Evolutionary conservation across 352 stramenopile genomes (phyloP).

Genomic region (Phytophthora tubulina): DNA sequence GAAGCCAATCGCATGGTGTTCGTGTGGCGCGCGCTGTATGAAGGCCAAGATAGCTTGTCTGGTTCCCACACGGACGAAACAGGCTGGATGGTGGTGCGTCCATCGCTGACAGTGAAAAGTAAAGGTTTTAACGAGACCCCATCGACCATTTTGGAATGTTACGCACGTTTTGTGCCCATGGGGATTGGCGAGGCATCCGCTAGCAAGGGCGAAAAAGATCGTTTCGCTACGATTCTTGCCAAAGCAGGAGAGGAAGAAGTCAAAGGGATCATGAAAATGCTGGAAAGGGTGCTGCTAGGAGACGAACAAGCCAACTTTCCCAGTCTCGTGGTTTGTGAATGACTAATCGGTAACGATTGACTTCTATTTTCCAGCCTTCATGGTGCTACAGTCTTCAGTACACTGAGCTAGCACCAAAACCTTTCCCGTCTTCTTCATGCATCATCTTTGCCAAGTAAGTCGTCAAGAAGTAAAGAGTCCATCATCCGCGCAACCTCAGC

Average conservation of each 20-base stretch:
- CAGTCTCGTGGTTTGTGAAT: background rate
- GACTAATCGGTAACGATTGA: background rate
- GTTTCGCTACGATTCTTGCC: background rate
- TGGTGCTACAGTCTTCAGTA: too few relatives aligned
- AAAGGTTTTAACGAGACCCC: background rate
- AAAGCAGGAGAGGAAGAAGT: conserved; percentile 5
- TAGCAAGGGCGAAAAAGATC: background rate
- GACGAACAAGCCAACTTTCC: background rate
- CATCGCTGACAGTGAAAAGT: background rate
- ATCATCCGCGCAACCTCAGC: conserved; percentile 38
- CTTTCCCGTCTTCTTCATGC: background rate
- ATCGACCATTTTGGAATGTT: background rate
- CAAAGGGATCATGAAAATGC: background rate
- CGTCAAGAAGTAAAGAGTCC: conserved; percentile 32
- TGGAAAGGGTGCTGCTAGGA: background rate
- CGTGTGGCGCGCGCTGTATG: background rate
- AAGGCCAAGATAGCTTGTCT: background rate
- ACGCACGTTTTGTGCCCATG: background rate
- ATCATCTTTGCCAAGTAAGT: background rate
- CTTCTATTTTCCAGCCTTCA: background rate
- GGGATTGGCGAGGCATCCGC: background rate
- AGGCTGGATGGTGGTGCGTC: background rate
- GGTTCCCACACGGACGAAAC: conserved; percentile 4
- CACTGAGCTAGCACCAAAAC: too few relatives aligned
- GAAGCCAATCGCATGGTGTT: background rate